Percentiles rank a stretch among this genome's conserved stretches.
Conservation (phyloP, 306 rosid species). For the Lathyrus aphaca region DNA sequence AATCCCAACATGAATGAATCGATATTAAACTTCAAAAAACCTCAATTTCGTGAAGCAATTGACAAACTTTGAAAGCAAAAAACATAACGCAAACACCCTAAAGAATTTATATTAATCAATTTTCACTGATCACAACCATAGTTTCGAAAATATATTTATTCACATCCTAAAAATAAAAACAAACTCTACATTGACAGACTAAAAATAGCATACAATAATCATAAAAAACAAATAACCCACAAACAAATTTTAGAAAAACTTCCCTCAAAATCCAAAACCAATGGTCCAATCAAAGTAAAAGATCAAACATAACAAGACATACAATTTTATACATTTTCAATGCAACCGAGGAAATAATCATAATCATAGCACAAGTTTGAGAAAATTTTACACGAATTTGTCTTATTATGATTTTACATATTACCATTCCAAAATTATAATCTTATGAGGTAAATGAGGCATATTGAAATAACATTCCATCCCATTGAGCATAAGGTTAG, state of each 20-base stretch:
- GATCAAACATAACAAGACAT: slow-evolving; percentile 12
- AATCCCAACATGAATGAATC: slow-evolving; percentile 2
- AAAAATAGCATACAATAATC: neutral
- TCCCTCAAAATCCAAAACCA: neutral
- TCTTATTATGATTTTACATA: slow-evolving; percentile 13
- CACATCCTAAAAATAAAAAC: too few species aligned
- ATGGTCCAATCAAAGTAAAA: slow-evolving; percentile 2
- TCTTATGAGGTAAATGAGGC: slow-evolving; percentile 1
- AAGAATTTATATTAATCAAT: neutral
- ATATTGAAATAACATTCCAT: too few species aligned
- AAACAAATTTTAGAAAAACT: slow-evolving; percentile 14
- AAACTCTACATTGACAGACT: neutral
- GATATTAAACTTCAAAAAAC: slow-evolving; percentile 5
- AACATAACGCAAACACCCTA: neutral
- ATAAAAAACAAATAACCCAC: neutral
- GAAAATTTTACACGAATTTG: slow-evolving; percentile 23
- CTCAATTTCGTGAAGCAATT: neutral
- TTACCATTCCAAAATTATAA: slow-evolving; percentile 24
- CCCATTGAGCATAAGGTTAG: too few species aligned
- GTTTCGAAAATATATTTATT: neutral
- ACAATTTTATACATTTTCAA: slow-evolving; percentile 6
- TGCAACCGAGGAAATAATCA: neutral
- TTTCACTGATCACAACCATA: neutral
- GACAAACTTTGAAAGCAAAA: neutral
- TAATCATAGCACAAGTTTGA: slow-evolving; percentile 5